A percentile compares a stretch with the other conserved stretches of the same genome.
Evolutionary conservation across 2,329 filamentous ascomycete species (phyloP).

Genomic region (Zarea fungicola): DNA sequence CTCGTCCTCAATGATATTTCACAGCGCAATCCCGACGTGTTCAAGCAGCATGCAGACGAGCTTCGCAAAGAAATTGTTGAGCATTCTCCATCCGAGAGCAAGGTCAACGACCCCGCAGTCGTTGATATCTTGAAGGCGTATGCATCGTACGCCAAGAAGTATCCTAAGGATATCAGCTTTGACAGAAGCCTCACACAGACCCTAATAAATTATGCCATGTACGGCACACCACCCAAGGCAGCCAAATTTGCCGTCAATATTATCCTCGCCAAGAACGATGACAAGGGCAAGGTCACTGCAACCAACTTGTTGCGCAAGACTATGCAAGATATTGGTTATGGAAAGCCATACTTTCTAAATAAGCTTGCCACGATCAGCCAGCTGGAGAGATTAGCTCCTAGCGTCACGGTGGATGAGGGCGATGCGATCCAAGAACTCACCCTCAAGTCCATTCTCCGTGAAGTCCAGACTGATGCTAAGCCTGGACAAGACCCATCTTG

Average conservation of each 20-base stretch:
- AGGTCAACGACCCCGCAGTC: conserved; percentile 64
- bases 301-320: conserved; percentile 76
- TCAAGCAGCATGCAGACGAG: conserved; percentile 88
- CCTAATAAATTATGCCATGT: conserved; percentile 75
- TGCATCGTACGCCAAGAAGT: conserved; percentile 82
- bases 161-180: conserved; percentile 74
- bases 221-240: conserved; percentile 73
- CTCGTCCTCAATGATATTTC: conserved; percentile 92
- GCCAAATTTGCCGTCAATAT: conserved; percentile 94
- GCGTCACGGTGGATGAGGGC: conserved; percentile 65
- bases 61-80: conserved; percentile 82
- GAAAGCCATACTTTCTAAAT: conserved; percentile 67
- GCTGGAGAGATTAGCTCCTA: conserved; percentile 68
- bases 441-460: conserved; percentile 67
- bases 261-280: conserved; percentile 66
- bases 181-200: conserved; percentile 78
- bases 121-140: conserved; percentile 92
- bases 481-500: conserved; percentile 53
- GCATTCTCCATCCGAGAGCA: conserved; percentile 66
- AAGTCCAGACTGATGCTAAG: conserved; percentile 59
- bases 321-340: conserved; percentile 69
- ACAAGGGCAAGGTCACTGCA: conserved; percentile 76
- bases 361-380: conserved; percentile 69
- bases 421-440: conserved; percentile 76
- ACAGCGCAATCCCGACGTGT: conserved; percentile 78